These are phyloP conservation scores for Capronia epimyces DNA, from an alignment of 2,329 filamentous ascomycete species.

Conservation along the genomic window DNA sequence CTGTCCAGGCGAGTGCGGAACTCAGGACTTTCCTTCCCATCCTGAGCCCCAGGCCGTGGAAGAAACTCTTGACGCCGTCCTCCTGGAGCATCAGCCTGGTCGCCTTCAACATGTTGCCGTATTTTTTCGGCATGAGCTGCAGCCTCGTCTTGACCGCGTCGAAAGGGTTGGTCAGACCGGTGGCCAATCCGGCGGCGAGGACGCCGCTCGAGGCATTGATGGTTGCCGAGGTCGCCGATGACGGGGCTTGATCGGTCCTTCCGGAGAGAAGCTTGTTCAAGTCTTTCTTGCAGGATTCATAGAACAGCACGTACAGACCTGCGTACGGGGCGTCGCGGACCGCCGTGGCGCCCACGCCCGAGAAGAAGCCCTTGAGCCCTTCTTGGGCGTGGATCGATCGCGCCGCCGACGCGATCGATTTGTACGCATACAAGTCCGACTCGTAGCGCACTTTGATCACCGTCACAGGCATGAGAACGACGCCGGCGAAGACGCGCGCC, in stretches of 20 bases:
- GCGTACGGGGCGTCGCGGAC: conserved; percentile 95
- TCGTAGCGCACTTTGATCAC: conserved; percentile 97
- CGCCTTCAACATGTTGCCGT: conserved; percentile 76
- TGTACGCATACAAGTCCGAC: conserved; percentile 77
- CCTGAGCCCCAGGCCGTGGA: conserved; percentile 77
- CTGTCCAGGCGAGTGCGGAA: conserved; percentile 91
- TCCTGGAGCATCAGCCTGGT: conserved; percentile 70
- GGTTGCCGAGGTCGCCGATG: conserved; percentile 47
- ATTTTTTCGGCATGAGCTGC: conserved; percentile 78
- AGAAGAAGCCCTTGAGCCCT: conserved; percentile 79
- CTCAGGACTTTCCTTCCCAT: conserved; percentile 90
- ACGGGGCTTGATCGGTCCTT: conserved; percentile 1
- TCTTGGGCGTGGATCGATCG: conserved; percentile 67
- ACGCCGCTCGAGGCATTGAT: conserved; percentile 85
- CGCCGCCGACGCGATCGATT: conserved; percentile 65
- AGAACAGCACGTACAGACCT: conserved; percentile 87
- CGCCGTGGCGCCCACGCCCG: conserved; percentile 88
- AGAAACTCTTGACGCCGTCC: conserved; percentile 73
- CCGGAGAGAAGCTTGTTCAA: conserved; percentile 40
- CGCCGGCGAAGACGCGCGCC: conserved; percentile 78
- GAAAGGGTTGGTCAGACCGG: conserved; percentile 88
- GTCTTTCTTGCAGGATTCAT: conserved; percentile 72
- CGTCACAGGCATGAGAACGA: conserved; percentile 91
- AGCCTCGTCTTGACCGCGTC: conserved; percentile 94
- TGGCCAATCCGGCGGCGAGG: conserved; percentile 74